A percentile compares a stretch with the other conserved stretches of the same genome.
Evolutionary conservation across 2,329 filamentous ascomycete genomes (phyloP).

Genomic region (Cytospora piceae): DNA sequence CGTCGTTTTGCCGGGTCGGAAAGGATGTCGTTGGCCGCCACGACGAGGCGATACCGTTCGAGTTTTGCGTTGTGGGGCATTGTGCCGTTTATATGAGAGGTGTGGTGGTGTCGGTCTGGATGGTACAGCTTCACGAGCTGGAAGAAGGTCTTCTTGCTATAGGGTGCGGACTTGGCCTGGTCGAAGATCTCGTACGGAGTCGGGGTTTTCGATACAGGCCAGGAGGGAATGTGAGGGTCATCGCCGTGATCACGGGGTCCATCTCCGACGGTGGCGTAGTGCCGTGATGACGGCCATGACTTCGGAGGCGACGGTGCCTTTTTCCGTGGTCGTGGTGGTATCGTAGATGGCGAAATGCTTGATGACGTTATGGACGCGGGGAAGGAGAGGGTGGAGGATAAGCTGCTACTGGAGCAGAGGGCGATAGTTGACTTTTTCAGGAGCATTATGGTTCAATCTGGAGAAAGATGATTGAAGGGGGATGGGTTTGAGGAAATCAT

Average conservation of each 20-base stretch:
- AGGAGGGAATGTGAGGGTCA: constrained; percentile 35
- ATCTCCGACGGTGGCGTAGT: constrained; percentile 33
- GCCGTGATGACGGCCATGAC: constrained; percentile 25
- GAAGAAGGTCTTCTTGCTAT: constrained; percentile 85
- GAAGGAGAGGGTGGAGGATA: constrained; percentile 30
- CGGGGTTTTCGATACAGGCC: constrained; percentile 57
- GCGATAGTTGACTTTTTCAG: constrained; percentile 36
- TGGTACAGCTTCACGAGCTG: constrained; percentile 95
- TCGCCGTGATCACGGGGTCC: neutral
- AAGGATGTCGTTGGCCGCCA: constrained; percentile 86
- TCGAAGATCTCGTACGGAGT: constrained; percentile 92
- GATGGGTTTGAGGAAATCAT: constrained; percentile 15
- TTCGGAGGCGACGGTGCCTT: neutral
- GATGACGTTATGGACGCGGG: constrained; percentile 34
- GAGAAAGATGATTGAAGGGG: constrained; percentile 21
- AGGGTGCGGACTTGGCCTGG: constrained; percentile 60
- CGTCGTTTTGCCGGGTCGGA: constrained; percentile 77
- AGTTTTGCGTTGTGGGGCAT: constrained; percentile 67
- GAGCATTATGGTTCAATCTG: constrained; percentile 32
- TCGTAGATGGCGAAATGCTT: constrained; percentile 1
- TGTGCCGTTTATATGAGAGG: constrained; percentile 44
- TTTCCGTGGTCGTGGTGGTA: neutral
- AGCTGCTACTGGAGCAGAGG: constrained; percentile 35
- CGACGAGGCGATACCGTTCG: constrained; percentile 88
- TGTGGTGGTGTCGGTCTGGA: constrained; percentile 67